Evolutionary conservation across 106 monocot species (phyloP).

Genomic region (Platanthera guangdongensis): DNA sequence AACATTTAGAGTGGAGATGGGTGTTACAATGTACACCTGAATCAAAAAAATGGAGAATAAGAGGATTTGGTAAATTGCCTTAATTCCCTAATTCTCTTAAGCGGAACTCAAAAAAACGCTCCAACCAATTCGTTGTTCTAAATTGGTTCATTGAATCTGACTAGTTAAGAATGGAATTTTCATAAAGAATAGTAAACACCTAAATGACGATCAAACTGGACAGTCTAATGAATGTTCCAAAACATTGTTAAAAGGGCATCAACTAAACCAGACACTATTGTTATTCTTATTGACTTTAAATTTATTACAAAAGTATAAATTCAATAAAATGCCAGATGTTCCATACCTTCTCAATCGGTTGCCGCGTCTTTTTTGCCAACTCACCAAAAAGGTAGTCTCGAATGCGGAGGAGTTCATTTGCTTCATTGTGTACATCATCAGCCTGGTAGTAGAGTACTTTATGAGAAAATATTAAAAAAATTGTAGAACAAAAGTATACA

Average conservation of each 20-base stretch:
- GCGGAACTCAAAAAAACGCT: not conserved
- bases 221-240: not conserved
- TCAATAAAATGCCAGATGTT: not conserved
- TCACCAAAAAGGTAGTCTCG: conserved; percentile 67
- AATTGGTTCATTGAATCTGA: not conserved
- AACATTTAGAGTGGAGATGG: too few species aligned
- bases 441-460: conserved; percentile 33
- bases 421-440: conserved; percentile 90
- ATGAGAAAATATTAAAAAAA: not conserved
- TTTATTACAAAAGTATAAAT: not conserved
- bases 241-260: conserved; percentile 1
- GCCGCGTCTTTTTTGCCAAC: conserved; percentile 78
- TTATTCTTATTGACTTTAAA: not conserved
- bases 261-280: not conserved
- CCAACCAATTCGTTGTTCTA: not conserved
- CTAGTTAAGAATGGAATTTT: not conserved
- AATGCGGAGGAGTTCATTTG: conserved; percentile 78
- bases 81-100: too few species aligned
- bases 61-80: too few species aligned
- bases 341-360: conserved; percentile 72
- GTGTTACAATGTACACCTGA: too few species aligned
- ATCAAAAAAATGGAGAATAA: too few species aligned
- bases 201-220: not conserved
- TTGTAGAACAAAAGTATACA: not conserved
- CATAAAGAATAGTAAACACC: not conserved